phyloP scores from a whole-genome alignment of 768 basidiomycete species.

The Leccinum arenicola region DNA sequence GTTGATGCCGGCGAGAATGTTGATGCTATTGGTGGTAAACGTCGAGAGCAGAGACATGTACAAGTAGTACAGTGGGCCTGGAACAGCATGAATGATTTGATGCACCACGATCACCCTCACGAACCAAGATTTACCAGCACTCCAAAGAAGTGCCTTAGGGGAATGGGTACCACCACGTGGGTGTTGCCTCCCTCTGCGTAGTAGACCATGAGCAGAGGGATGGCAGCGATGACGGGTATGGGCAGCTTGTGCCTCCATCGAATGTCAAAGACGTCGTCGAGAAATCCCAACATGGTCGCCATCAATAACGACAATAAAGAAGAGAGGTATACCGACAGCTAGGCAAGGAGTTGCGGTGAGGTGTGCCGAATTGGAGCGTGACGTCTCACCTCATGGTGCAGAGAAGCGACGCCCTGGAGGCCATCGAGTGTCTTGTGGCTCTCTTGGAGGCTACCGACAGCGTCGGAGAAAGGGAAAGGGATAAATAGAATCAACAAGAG shows the following conservation, averaged over 20 bases:
- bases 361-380: neutral
- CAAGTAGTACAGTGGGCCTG: slow-evolving; percentile 92
- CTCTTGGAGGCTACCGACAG: slow-evolving; percentile 48
- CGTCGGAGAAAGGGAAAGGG: slow-evolving; percentile 88
- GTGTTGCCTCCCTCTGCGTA: slow-evolving; percentile 94
- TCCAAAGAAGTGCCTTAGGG: slow-evolving; percentile 68
- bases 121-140: slow-evolving; percentile 85
- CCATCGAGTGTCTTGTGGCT: slow-evolving; percentile 46
- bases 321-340: slow-evolving; percentile 92
- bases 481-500: slow-evolving; percentile 87
- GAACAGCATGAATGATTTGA: slow-evolving; percentile 5
- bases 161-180: slow-evolving; percentile 88
- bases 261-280: slow-evolving; percentile 98
- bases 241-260: slow-evolving; percentile 98
- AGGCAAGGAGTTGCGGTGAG: neutral
- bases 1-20: slow-evolving; percentile 97
- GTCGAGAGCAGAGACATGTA: slow-evolving; percentile 97
- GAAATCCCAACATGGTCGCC: slow-evolving; percentile 91
- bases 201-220: slow-evolving; percentile 94
- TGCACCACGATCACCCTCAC: slow-evolving; percentile 32
- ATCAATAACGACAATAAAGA: slow-evolving; percentile 89
- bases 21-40: slow-evolving; percentile 97
- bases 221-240: slow-evolving; percentile 92
- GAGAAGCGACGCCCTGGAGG: slow-evolving; percentile 44
- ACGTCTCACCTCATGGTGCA: slow-evolving; percentile 70